Evolutionary conservation across 202 grass and related monocot species (phyloP).

Genomic region (Eragrostis tef): DNA sequence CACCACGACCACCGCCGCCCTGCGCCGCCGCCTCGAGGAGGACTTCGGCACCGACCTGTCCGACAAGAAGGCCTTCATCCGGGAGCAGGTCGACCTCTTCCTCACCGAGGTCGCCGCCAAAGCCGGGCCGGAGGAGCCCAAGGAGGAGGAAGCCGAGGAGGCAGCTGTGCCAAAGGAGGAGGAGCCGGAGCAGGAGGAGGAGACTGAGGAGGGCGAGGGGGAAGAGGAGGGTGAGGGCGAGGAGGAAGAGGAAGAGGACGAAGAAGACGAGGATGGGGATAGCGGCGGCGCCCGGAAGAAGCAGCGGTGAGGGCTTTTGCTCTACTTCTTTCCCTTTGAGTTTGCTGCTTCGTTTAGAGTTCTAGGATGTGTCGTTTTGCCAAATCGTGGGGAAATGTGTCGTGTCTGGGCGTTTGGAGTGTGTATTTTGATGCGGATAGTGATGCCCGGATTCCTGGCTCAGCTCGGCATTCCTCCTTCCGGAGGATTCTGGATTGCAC

Average conservation of each 20-base stretch:
- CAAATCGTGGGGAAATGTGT: slow-evolving; percentile 40
- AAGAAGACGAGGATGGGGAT: slow-evolving; percentile 48
- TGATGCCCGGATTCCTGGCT: slow-evolving; percentile 23
- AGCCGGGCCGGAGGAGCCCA: slow-evolving; percentile 44
- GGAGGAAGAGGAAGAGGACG: slow-evolving; percentile 48
- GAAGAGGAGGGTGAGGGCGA: slow-evolving; percentile 32
- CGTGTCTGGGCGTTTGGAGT: neutral
- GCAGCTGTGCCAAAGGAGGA: slow-evolving; percentile 36
- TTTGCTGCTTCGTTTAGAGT: slow-evolving; percentile 24
- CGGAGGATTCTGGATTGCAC: slow-evolving; percentile 18
- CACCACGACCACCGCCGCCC: slow-evolving; percentile 77
- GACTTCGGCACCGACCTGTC: slow-evolving; percentile 86
- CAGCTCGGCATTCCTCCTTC: neutral
- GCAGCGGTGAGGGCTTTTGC: slow-evolving; percentile 57
- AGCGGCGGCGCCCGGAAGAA: slow-evolving; percentile 57
- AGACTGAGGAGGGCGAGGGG: slow-evolving; percentile 41
- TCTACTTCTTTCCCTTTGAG: slow-evolving; percentile 34
- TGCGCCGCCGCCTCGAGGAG: slow-evolving; percentile 89
- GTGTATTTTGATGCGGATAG: slow-evolving; percentile 16
- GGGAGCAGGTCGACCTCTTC: slow-evolving; percentile 91
- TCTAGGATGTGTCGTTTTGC: slow-evolving; percentile 2
- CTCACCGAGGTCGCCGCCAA: slow-evolving; percentile 58
- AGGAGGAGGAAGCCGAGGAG: slow-evolving; percentile 49
- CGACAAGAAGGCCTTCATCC: slow-evolving; percentile 89
- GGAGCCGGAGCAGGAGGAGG: slow-evolving; percentile 44